Evolutionary conservation across 2,329 filamentous ascomycete genomes (phyloP), one percentile per base, ranked within the genome.

Genomic region (Exophiala bonariae): DNA sequence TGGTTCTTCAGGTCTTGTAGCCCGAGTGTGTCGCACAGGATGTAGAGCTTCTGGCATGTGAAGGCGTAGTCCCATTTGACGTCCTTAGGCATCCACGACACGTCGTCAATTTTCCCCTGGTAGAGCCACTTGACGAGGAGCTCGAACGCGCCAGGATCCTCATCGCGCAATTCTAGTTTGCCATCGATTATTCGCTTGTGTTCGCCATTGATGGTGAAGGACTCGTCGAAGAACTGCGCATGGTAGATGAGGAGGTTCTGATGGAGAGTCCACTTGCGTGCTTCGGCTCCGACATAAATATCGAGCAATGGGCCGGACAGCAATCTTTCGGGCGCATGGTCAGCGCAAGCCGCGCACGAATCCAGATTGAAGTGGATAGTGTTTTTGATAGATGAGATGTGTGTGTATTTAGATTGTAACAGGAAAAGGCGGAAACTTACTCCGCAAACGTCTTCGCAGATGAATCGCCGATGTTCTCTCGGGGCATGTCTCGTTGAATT

Each of bases 121-220:
- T 80, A 80, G 7, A 80, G 66, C 76, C 75, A 80, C 61, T 78
- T 78, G 4, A 79, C 74, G 13, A 80, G 67, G 49, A 79, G 60
- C 59, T 78, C 75, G 55, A 79, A 80, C 18, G 76, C 76, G 6
- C 63, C 62, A 3, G 76, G 73, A 44, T 78, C 75, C 20, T 77
- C 66, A 10, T 78, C 69, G 14, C 66, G 66, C 16, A 80, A 63
- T 31, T 78, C 73, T 20, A 79, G 58, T 44, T 60, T 69, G 30
- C 61, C 59, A 19, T 64, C 60, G 40, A 66, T 63, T 35, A 55
- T 50, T 10, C 41, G 37, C 26, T 50, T 50, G 34, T 61, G 61
- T 43, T 68, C 62, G 30, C 61, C 65, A 28, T 67, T 53, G 39
- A 56, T 61, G 28, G 69, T 65, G 40, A 61, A 51, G 23, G 64